Base-by-base conservation (phyloP, 129 eudicot species). In the Erigeron canadensis region DNA sequence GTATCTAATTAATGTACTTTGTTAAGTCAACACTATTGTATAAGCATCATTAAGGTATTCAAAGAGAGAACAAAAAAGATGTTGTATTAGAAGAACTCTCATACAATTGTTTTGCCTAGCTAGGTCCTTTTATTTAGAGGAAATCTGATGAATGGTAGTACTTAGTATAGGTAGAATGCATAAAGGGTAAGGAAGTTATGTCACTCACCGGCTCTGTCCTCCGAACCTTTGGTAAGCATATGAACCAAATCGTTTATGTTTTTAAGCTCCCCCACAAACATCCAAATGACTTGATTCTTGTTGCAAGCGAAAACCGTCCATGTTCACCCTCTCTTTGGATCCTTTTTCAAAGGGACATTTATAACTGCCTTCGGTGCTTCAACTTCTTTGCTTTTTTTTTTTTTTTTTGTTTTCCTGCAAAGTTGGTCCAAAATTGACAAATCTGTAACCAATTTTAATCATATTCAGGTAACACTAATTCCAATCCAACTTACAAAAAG, bases 141-240 rank as follows among this genome's bases (percentile, higher is more conserved):
- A 1, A 4, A 51, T 1, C n/a, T n/a, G n/a, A n/a, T n/a, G n/a
- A n/a, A 51, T n/a, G 5, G 16, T 13, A n/a, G 16, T n/a, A n/a
- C n/a, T n/a, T n/a, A n/a, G n/a, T n/a, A n/a, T n/a, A n/a, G 8
- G 59, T 10, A 37, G 11, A 63, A 67, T 13, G n/a, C 47, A 73
- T 10, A 44, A 47, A 42, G 37, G 37, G 57, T 28, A 44, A 45
- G 12, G 10, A 23, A 46, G 37, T 65, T 59, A 68, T n/a, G 21
- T 59, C 66, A 64, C 83, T 87, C 50, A 89, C 98, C 77, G 44
- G 48, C 57, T 69, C 83, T 81, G 70, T 93, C 95, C 54, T 86
- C 83, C 51, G 84, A 21, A 19, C 92, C 96, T 51, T 81, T 75
- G 48, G 86, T 87, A 69, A 84, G 96, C 75, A 89, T 79, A 82